Evolutionary conservation across 495 filamentous ascomycete genomes (phyloP).

Genomic region (Articulospora tetracladia): DNA sequence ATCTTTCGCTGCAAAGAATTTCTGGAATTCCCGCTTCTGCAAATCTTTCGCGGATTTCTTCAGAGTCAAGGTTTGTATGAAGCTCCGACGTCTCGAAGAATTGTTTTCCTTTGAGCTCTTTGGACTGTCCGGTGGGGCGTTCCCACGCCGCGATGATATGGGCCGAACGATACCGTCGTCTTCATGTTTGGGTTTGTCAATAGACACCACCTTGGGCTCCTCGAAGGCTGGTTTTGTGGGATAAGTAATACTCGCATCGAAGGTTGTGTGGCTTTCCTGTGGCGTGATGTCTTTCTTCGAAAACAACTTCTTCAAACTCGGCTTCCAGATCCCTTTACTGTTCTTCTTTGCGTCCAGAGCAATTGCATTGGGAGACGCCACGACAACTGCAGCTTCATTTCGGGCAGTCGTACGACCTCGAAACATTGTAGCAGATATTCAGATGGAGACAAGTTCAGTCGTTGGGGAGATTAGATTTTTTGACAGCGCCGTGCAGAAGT

Average conservation of each 20-base stretch:
- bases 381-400: neutral
- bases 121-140: neutral
- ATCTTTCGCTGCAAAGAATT: neutral
- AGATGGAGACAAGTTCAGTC: neutral
- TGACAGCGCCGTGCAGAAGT: no score
- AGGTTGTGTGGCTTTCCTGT: neutral
- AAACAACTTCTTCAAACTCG: neutral
- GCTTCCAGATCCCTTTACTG: neutral
- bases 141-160: neutral
- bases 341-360: neutral
- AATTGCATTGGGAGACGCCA: neutral
- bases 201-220: neutral
- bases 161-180: neutral
- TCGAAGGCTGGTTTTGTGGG: neutral
- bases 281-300: neutral
- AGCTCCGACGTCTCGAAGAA: neutral
- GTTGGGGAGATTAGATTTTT: no score
- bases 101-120: neutral
- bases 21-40: neutral
- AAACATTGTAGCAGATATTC: neutral
- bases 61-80: neutral
- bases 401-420: neutral
- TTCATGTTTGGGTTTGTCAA: neutral
- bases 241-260: neutral
- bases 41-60: neutral